These are phyloP conservation scores for Pinus albicaulis DNA, from an alignment of 75 land plant species.

Conservation along the genomic window DNA sequence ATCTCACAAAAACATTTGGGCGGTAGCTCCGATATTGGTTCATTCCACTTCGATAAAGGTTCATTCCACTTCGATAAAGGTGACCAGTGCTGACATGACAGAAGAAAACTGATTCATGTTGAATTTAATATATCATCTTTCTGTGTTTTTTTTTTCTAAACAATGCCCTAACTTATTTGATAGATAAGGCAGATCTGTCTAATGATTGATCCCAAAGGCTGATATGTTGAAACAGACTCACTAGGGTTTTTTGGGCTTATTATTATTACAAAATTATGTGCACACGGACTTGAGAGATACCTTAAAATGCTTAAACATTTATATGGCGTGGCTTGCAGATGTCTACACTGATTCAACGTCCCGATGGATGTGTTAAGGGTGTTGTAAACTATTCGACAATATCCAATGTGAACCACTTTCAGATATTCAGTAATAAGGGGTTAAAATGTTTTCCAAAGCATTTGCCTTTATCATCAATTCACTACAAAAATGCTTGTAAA, in stretches of 20 bases:
- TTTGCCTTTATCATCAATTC: constrained; percentile 3
- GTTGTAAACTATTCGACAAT: background rate
- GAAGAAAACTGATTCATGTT: background rate
- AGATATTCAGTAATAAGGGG: background rate
- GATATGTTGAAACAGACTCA: background rate
- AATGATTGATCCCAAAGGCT: background rate
- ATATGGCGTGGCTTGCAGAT: constrained; percentile 1
- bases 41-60: constrained; percentile 7
- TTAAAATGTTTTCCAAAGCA: background rate
- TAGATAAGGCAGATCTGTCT: background rate
- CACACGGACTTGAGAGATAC: background rate
- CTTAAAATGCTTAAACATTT: background rate
- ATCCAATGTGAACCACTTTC: background rate
- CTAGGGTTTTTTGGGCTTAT: background rate
- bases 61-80: constrained; percentile 7
- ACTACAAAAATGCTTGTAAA: background rate
- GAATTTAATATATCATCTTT: background rate
- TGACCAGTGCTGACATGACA: background rate
- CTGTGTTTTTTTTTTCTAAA: background rate
- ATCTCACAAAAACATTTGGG: background rate
- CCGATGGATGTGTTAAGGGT: background rate
- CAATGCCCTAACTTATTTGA: background rate
- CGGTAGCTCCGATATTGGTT: constrained; percentile 1
- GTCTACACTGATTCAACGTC: constrained; percentile 1
- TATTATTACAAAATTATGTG: background rate